Evolutionary conservation across 2,329 filamentous ascomycete genomes (phyloP).

Genomic region (Nigrograna mackinnonii): DNA sequence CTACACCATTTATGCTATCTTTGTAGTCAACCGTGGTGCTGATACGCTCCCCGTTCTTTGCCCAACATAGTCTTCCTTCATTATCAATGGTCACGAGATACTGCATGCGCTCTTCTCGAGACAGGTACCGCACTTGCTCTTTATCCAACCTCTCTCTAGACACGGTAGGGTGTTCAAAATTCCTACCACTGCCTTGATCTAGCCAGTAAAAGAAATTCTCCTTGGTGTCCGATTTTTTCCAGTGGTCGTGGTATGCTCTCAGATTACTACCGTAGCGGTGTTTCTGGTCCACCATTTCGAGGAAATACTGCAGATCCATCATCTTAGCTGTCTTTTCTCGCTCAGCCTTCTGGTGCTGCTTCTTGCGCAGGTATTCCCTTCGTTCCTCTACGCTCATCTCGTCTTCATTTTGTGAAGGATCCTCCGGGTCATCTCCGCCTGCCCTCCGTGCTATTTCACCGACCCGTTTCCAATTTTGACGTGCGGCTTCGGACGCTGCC

Average conservation of each 20-base stretch:
- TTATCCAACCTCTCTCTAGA: conserved; percentile 74
- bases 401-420: conserved; percentile 51
- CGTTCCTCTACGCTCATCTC: conserved; percentile 37
- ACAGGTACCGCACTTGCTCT: conserved; percentile 83
- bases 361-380: conserved; percentile 35
- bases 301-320: conserved; percentile 86
- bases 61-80: conserved; percentile 81
- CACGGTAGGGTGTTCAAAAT: conserved; percentile 71
- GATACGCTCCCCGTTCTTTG: conserved; percentile 77
- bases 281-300: conserved; percentile 83
- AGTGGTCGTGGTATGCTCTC: conserved; percentile 78
- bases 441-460: conserved; percentile 72
- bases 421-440: conserved; percentile 65
- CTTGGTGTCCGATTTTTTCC: conserved; percentile 75
- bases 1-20: conserved; percentile 73
- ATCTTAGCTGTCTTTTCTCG: conserved; percentile 70
- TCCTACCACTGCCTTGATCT: conserved; percentile 75
- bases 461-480: conserved; percentile 75
- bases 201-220: conserved; percentile 97
- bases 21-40: conserved; percentile 76
- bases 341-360: conserved; percentile 57
- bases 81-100: conserved; percentile 79
- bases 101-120: conserved; percentile 76
- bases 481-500: conserved; percentile 51
- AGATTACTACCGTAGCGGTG: conserved; percentile 87